A percentile compares a stretch with the other conserved stretches of the same genome.
Evolutionary conservation across 495 filamentous ascomycete species (phyloP).

Genomic region (Xylaria acuta): DNA sequence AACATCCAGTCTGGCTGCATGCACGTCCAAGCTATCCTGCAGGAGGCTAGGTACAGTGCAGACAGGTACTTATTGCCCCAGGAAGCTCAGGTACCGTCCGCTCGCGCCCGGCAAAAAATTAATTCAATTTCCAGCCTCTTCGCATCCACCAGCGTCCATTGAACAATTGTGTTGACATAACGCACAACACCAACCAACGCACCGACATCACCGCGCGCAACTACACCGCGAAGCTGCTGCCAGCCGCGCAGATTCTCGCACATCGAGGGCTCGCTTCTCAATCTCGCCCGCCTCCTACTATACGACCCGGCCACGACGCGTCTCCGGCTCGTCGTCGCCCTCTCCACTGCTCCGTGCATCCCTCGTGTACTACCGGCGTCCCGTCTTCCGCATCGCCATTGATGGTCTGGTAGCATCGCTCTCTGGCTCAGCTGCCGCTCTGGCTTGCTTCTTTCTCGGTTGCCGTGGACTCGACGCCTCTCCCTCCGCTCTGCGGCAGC

Average conservation of each 20-base stretch:
- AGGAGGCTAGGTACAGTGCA: not conserved
- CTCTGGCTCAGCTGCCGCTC: constrained; percentile 50
- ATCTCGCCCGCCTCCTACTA: not conserved
- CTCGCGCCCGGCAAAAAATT: constrained; percentile 16
- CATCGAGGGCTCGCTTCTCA: not conserved
- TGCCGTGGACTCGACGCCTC: constrained; percentile 16
- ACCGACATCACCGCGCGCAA: constrained; percentile 10
- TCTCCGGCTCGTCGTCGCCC: constrained; percentile 15
- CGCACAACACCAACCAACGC: not conserved
- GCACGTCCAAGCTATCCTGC: not conserved
- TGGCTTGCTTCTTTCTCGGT: constrained; percentile 30
- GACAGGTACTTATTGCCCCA: not conserved
- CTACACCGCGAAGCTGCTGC: constrained; percentile 12
- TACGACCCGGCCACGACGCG: not conserved
- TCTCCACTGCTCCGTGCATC: constrained; percentile 9
- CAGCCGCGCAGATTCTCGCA: constrained; percentile 9
- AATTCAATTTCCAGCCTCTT: constrained; percentile 28
- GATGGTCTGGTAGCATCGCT: constrained; percentile 38
- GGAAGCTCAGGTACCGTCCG: constrained; percentile 2
- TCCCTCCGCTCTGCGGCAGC: not conserved
- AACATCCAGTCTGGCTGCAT: not conserved
- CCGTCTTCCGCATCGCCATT: constrained; percentile 31
- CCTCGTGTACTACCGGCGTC: constrained; percentile 7
- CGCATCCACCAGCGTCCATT: constrained; percentile 6
- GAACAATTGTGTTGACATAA: constrained; percentile 3